These are phyloP conservation scores for Trametes cinnabarina DNA, from an alignment of 768 basidiomycete species.

Conservation along the genomic window DNA sequence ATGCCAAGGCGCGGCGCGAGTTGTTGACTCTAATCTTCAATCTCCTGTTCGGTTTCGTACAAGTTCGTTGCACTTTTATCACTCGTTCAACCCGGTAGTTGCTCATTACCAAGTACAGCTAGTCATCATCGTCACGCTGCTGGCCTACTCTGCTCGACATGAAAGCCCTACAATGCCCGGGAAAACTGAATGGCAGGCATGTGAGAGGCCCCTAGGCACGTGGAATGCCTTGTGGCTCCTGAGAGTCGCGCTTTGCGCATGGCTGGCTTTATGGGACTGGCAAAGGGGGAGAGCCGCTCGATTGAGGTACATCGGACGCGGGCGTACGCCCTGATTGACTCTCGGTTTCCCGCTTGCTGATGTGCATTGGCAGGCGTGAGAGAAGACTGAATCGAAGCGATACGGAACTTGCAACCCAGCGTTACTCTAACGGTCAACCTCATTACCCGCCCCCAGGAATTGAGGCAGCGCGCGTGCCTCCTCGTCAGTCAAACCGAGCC, in stretches of 20 bases:
- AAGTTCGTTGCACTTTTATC: constrained; percentile 39
- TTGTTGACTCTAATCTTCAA: constrained; percentile 53
- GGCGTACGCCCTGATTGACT: background rate
- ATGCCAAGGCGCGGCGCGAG: constrained; percentile 51
- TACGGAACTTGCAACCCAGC: constrained; percentile 25
- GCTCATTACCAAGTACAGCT: constrained; percentile 38
- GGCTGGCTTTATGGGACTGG: constrained; percentile 59
- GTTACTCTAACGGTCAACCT: constrained; percentile 21
- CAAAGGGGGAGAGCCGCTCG: constrained; percentile 26
- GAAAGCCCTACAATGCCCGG: constrained; percentile 43
- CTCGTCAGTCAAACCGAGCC: background rate
- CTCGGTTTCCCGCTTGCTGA: background rate
- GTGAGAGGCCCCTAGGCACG: constrained; percentile 59
- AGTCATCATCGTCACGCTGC: constrained; percentile 47
- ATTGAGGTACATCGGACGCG: constrained; percentile 10
- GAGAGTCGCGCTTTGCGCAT: constrained; percentile 47
- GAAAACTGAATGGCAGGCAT: constrained; percentile 59
- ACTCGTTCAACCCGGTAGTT: background rate
- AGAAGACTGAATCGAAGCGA: constrained; percentile 1
- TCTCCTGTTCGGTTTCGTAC: constrained; percentile 47
- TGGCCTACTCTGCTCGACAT: constrained; percentile 45
- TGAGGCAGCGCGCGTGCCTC: background rate
- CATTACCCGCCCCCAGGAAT: background rate
- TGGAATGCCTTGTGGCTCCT: constrained; percentile 69
- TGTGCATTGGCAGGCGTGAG: background rate